These are phyloP conservation scores for Sporothrix sp. DNA, from an alignment of 2,329 filamentous ascomycete genomes.

Conservation along the genomic window DNA sequence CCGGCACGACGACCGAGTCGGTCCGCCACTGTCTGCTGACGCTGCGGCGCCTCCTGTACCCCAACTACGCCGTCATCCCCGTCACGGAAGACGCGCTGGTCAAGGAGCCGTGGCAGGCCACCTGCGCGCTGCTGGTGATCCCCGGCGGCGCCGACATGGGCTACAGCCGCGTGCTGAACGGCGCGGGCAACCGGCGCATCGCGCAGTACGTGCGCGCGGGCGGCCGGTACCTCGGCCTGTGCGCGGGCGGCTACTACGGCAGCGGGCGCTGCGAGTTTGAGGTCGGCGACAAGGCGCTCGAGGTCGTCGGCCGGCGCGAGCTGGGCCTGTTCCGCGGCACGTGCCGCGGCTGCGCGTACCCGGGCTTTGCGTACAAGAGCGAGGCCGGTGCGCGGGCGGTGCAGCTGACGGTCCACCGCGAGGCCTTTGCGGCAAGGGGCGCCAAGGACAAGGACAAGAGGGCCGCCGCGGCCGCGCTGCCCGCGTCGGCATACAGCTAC, in stretches of 20 bases:
- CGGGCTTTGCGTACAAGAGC: conserved; percentile 82
- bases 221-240: conserved; percentile 81
- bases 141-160: conserved; percentile 90
- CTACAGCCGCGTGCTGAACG: conserved; percentile 82
- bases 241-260: conserved; percentile 90
- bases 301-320: conserved; percentile 78
- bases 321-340: conserved; percentile 79
- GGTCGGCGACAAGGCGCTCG: conserved; percentile 67
- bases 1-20: conserved; percentile 77
- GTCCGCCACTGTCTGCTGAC: conserved; percentile 84
- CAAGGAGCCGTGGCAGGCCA: conserved; percentile 82
- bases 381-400: conserved; percentile 73
- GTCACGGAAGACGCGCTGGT: conserved; percentile 68
- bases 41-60: conserved; percentile 73
- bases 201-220: conserved; percentile 75
- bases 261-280: conserved; percentile 80
- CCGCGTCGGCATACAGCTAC: conserved; percentile 62
- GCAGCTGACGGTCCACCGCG: conserved; percentile 53
- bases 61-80: conserved; percentile 87
- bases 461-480: conserved; percentile 28
- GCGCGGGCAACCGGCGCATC: conserved; percentile 76
- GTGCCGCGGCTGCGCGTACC: conserved; percentile 78
- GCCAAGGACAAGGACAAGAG: conserved; percentile 11
- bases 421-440: conserved; percentile 35
- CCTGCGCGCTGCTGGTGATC: conserved; percentile 82